Conservation (phyloP, 1,284 basidiomycete species). For the Ustilago nuda region DNA sequence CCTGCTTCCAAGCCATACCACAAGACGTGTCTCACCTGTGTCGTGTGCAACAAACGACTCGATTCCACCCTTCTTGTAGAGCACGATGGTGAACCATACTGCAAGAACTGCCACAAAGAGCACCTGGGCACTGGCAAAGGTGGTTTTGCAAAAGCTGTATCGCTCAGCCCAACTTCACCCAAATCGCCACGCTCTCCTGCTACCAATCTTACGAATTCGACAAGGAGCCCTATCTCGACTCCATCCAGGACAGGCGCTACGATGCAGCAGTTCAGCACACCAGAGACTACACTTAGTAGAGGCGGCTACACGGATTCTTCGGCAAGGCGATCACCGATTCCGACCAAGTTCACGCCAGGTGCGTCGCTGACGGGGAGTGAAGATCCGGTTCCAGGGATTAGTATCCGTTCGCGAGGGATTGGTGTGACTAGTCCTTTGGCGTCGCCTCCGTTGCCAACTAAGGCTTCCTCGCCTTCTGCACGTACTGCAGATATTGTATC, state of each 20-base stretch:
- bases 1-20: constrained; percentile 66
- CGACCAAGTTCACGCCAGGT: constrained; percentile 40
- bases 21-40: constrained; percentile 66
- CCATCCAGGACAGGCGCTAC: constrained; percentile 22
- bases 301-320: constrained; percentile 12
- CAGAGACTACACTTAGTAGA: constrained; percentile 33
- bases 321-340: constrained; percentile 39
- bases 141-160: constrained; percentile 65
- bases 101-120: constrained; percentile 66
- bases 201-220: constrained; percentile 17
- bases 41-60: constrained; percentile 65
- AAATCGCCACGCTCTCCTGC: constrained; percentile 39
- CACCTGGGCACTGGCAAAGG: constrained; percentile 67
- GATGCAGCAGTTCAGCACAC: constrained; percentile 28
- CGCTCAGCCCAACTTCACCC: constrained; percentile 55
- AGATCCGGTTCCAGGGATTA: constrained; percentile 40
- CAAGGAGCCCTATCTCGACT: constrained; percentile 25
- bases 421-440: constrained; percentile 18
- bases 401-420: constrained; percentile 28
- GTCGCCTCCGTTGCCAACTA: constrained; percentile 18
- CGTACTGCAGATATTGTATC: background rate
- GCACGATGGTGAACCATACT: constrained; percentile 67
- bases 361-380: constrained; percentile 24
- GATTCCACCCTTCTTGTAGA: constrained; percentile 67
- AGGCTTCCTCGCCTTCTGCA: constrained; percentile 17